A percentile compares a stretch with the other conserved stretches of the same genome.
Conservation (phyloP, 768 basidiomycete species). For the Rhodotorula paludigena region DNA sequence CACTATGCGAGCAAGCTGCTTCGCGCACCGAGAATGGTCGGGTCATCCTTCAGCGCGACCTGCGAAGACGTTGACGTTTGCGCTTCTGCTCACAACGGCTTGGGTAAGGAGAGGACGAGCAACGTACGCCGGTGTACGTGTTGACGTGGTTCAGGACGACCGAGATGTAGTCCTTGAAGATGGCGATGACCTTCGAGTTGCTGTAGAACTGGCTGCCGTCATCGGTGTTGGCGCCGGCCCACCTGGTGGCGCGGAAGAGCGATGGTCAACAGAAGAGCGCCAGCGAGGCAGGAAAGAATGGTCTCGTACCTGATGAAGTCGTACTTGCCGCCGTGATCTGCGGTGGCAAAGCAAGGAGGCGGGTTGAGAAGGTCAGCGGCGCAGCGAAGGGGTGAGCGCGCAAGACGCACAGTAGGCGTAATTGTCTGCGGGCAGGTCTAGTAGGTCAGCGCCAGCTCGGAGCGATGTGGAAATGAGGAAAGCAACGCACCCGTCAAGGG, state of each 20-base stretch:
- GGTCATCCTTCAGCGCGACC: conserved; percentile 44
- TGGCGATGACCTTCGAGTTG: conserved; percentile 37
- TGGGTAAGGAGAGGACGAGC: neutral
- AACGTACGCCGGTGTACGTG: conserved; percentile 42
- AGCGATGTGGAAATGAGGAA: no score
- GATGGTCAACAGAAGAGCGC: no score
- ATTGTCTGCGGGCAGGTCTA: conserved; percentile 14
- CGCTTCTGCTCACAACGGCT: neutral
- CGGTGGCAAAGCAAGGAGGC: conserved; percentile 3
- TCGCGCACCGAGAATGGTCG: conserved; percentile 41
- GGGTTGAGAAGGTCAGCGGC: neutral
- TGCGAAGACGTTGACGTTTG: neutral
- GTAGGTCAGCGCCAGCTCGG: neutral
- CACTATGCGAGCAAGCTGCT: neutral
- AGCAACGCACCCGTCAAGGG: conserved; percentile 33
- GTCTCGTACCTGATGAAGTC: conserved; percentile 44
- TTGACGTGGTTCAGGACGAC: conserved; percentile 45
- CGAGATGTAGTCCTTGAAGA: conserved; percentile 44
- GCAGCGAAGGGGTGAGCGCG: neutral
- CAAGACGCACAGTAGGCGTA: conserved; percentile 31
- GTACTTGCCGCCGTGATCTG: conserved; percentile 46
- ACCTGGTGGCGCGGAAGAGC: conserved; percentile 27
- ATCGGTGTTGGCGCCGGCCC: conserved; percentile 42
- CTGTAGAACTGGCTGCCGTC: conserved; percentile 43
- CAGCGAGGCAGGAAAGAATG: no score